Evolutionary conservation across 768 basidiomycete species (phyloP).

Genomic region (Cubamyces sp.): DNA sequence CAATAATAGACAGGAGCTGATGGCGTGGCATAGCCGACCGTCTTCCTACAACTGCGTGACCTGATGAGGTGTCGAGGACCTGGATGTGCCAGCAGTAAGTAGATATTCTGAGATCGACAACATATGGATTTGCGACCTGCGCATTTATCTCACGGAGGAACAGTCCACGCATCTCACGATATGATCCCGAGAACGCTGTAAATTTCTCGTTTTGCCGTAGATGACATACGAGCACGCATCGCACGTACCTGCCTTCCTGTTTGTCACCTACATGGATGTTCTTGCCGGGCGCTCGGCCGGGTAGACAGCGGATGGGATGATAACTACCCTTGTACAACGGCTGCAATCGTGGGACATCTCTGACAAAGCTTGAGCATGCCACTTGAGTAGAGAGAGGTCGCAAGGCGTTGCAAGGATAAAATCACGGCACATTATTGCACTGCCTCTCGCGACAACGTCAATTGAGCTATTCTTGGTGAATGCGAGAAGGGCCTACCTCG

Average conservation of each 20-base stretch:
- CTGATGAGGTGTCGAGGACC: background rate
- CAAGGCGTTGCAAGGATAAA: background rate
- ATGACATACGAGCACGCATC: background rate
- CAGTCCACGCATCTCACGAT: background rate
- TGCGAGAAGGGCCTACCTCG: background rate
- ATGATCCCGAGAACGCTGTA: constrained; percentile 5
- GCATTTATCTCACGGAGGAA: no score
- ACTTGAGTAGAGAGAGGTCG: background rate
- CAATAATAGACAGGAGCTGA: background rate
- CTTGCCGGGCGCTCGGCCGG: constrained; percentile 14
- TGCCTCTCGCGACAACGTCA: background rate
- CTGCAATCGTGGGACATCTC: background rate
- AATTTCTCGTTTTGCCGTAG: constrained; percentile 1
- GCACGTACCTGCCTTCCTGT: background rate
- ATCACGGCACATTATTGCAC: background rate
- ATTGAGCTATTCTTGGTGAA: background rate
- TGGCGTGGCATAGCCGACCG: background rate
- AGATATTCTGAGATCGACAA: background rate
- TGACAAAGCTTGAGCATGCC: background rate
- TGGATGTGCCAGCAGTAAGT: background rate
- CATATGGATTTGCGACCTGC: no score
- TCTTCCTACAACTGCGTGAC: background rate
- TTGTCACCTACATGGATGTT: background rate
- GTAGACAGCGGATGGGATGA: constrained; percentile 2
- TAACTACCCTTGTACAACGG: background rate